Evolutionary conservation across 306 rosid species (phyloP).

Genomic region (Datisca glomerata): DNA sequence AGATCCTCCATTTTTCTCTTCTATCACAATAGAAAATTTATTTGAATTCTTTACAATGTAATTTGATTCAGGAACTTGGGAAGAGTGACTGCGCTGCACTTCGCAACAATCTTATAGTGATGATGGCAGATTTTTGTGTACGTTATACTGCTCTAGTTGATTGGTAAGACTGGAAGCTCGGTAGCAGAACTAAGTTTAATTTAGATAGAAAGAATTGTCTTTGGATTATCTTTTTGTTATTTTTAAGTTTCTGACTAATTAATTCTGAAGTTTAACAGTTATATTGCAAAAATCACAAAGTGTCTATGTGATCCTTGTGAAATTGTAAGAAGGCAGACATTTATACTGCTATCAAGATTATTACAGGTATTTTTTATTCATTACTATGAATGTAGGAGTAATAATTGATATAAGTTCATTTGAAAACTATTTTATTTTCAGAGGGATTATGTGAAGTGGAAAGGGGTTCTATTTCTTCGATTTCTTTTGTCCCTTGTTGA

Average conservation of each 20-base stretch:
- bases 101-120: conserved; percentile 79
- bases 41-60: too few species aligned
- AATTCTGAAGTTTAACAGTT: conserved; percentile 46
- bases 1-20: too few species aligned
- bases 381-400: too few species aligned
- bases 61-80: conserved; percentile 61
- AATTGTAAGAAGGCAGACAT: conserved; percentile 91
- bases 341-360: conserved; percentile 78
- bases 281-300: conserved; percentile 71
- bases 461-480: conserved; percentile 88
- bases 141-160: conserved; percentile 95
- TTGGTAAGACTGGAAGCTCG: conserved; percentile 47
- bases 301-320: conserved; percentile 94
- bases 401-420: too few species aligned
- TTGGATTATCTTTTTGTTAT: conserved; percentile 3
- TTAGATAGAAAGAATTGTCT: too few species aligned
- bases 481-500: conserved; percentile 94
- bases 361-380: conserved; percentile 51
- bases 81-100: conserved; percentile 70
- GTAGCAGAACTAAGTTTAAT: neutral
- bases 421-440: conserved; percentile 16
- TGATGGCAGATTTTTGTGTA: conserved; percentile 89
- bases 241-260: conserved; percentile 17
- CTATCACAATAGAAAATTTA: too few species aligned
- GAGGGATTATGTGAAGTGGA: conserved; percentile 98